Percentiles rank a stretch among this genome's conserved stretches.
Evolutionary conservation across 805 yeast genomes (phyloP).

Genomic region (Sugiyamaella qingdaonensis): DNA sequence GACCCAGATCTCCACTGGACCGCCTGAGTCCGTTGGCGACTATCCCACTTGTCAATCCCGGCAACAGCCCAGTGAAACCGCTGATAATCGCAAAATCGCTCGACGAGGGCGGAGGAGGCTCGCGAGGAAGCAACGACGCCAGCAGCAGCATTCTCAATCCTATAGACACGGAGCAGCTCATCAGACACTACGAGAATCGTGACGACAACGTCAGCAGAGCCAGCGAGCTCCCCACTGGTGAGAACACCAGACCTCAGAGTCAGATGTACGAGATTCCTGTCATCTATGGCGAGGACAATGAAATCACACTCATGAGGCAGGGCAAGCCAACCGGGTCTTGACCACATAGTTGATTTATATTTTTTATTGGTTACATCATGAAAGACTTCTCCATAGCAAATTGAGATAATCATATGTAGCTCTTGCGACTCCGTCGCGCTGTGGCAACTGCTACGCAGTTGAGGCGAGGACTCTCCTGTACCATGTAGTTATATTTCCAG

Average conservation of each 20-base stretch:
- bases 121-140: slow-evolving; percentile 1
- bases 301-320: slow-evolving; percentile 8
- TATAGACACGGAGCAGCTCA: not conserved
- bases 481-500: no score
- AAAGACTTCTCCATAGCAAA: no score
- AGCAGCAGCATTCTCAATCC: not conserved
- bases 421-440: no score
- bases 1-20: not conserved
- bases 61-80: not conserved
- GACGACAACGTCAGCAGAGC: slow-evolving; percentile 1
- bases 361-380: no score
- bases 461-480: no score
- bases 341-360: not conserved
- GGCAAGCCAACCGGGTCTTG: not conserved
- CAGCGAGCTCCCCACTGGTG: not conserved
- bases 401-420: no score
- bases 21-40: not conserved
- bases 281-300: slow-evolving; percentile 8
- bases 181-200: not conserved
- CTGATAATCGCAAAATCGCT: not conserved
- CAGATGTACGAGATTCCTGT: slow-evolving; percentile 8
- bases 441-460: no score
- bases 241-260: not conserved
- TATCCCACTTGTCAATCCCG: not conserved
- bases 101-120: not conserved